Percentiles rank a stretch among this genome's conserved stretches.
phyloP scores from a whole-genome alignment of 2,329 filamentous ascomycete genomes.

The Sporothrix protearum region DNA sequence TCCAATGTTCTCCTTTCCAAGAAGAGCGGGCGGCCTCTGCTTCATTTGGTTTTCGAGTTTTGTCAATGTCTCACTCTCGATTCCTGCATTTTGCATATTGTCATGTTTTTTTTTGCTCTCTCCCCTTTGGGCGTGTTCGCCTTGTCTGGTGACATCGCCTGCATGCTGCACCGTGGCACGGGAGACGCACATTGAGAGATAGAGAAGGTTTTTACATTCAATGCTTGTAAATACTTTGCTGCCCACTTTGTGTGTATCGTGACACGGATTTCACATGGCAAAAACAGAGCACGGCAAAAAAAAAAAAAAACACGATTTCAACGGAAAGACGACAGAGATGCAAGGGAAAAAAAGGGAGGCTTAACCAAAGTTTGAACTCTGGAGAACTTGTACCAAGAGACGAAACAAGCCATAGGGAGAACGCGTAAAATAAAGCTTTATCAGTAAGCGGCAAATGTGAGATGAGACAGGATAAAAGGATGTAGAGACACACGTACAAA shows the following conservation, averaged over 20 bases:
- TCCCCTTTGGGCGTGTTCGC: not conserved
- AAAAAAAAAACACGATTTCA: too few species aligned
- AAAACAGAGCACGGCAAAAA: not conserved
- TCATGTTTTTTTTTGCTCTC: too few species aligned
- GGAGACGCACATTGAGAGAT: slow-evolving; percentile 8
- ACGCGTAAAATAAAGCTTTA: too few species aligned
- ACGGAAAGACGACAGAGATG: not conserved
- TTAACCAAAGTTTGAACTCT: too few species aligned
- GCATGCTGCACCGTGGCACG: slow-evolving; percentile 2
- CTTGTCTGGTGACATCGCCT: slow-evolving; percentile 15
- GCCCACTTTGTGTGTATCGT: slow-evolving; percentile 3
- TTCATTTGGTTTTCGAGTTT: not conserved
- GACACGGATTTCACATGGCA: slow-evolving; percentile 20
- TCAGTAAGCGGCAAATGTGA: not conserved
- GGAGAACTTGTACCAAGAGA: not conserved
- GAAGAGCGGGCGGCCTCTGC: not conserved
- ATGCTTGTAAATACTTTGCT: not conserved
- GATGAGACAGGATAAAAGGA: not conserved
- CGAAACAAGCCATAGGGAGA: not conserved
- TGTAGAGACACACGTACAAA: not conserved
- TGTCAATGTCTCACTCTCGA: not conserved
- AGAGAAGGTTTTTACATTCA: not conserved
- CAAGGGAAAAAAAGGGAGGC: not conserved
- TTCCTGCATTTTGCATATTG: not conserved
- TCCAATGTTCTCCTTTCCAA: too few species aligned